These are phyloP conservation scores for Nigrospora osmanthi DNA, from an alignment of 2,329 filamentous ascomycete genomes.

Conservation along the genomic window DNA sequence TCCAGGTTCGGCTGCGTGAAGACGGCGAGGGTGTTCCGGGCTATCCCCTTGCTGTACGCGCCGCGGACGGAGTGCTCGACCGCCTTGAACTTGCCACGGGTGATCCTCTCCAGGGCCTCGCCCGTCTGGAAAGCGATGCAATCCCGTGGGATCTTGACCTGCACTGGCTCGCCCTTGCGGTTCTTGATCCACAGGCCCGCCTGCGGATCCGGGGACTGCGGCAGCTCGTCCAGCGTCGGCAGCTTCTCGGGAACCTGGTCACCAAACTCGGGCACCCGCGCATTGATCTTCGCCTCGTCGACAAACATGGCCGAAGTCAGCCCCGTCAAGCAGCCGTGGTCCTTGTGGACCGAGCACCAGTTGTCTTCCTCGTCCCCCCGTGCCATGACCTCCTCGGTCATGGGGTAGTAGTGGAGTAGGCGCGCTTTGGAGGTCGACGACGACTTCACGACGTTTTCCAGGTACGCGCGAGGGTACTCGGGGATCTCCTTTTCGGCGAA, in stretches of 20 bases:
- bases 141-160: slow-evolving; percentile 84
- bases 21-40: slow-evolving; percentile 84
- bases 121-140: slow-evolving; percentile 96
- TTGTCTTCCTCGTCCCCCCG: slow-evolving; percentile 57
- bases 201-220: slow-evolving; percentile 68
- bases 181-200: slow-evolving; percentile 94
- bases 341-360: slow-evolving; percentile 88
- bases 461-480: slow-evolving; percentile 68
- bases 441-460: slow-evolving; percentile 78
- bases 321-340: slow-evolving; percentile 90
- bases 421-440: slow-evolving; percentile 88
- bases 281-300: slow-evolving; percentile 53
- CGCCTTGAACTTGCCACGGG: slow-evolving; percentile 81
- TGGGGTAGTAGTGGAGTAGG: slow-evolving; percentile 87
- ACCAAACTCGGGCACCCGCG: slow-evolving; percentile 25
- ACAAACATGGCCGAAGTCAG: slow-evolving; percentile 95
- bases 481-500: slow-evolving; percentile 75
- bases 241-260: slow-evolving; percentile 24
- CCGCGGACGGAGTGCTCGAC: slow-evolving; percentile 94
- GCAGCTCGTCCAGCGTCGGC: slow-evolving; percentile 59
- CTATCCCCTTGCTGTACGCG: slow-evolving; percentile 54
- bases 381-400: slow-evolving; percentile 26
- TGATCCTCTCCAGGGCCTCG: slow-evolving; percentile 85
- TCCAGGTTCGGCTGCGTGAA: slow-evolving; percentile 95
- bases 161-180: slow-evolving; percentile 72